These are phyloP conservation scores for Suillus paluster DNA, from an alignment of 768 basidiomycete species.

Conservation along the genomic window DNA sequence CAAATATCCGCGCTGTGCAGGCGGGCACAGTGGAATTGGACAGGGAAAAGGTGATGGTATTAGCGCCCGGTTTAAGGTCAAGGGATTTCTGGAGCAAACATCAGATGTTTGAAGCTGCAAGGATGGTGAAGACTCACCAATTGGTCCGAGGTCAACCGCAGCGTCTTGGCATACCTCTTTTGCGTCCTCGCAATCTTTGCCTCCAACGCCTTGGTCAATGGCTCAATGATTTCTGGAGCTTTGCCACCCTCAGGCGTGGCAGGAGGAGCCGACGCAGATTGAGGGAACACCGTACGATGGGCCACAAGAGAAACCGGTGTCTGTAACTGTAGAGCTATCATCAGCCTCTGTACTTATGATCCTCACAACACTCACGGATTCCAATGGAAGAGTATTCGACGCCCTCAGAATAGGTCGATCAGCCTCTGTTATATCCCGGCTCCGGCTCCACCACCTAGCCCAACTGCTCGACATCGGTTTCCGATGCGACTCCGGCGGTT, in stretches of 20 bases:
- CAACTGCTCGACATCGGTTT: conserved; percentile 70
- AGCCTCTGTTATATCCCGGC: conserved; percentile 40
- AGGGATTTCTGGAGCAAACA: conserved; percentile 69
- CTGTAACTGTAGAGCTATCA: conserved; percentile 19
- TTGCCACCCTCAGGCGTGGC: conserved; percentile 43
- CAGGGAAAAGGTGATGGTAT: conserved; percentile 92
- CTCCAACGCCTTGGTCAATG: conserved; percentile 23
- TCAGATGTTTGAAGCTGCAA: neutral
- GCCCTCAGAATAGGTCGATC: conserved; percentile 29
- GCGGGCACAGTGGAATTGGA: conserved; percentile 81
- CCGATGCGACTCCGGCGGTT: conserved; percentile 43
- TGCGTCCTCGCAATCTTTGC: conserved; percentile 14
- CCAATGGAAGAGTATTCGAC: conserved; percentile 26
- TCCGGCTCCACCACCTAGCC: conserved; percentile 85
- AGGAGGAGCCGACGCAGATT: conserved; percentile 49
- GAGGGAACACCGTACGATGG: conserved; percentile 11
- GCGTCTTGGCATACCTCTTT: conserved; percentile 86
- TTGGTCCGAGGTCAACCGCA: conserved; percentile 93
- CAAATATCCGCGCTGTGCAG: conserved; percentile 91
- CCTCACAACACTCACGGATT: conserved; percentile 21
- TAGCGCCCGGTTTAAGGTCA: conserved; percentile 83
- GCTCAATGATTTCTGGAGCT: conserved; percentile 29
- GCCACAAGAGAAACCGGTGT: conserved; percentile 3
- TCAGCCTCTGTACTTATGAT: neutral
- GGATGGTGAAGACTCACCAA: conserved; percentile 57